Base-by-base conservation (phyloP, 768 basidiomycete genomes). In the Tylopilus plumbeoviolaceoides region DNA sequence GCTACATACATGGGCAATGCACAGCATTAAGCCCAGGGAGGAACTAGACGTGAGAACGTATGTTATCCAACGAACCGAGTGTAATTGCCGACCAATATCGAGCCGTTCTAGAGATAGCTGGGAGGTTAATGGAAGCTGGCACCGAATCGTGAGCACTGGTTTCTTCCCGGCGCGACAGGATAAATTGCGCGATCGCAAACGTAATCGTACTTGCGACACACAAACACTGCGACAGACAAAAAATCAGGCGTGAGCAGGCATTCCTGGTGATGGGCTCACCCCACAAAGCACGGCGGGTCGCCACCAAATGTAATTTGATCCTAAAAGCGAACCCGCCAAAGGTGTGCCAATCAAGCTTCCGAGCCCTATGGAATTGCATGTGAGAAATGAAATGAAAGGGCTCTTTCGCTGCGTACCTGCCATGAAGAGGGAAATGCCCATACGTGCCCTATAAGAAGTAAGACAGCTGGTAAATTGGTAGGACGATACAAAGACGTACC, bases 271-370 rank as follows among this genome's bases (percentile, higher is more conserved):
- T 7, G 7, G 15, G 44, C 61, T 53, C 56, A 73, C 67, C 50
- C 80, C 82, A 36, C 77, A 70, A 56, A 82, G 80, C 18, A 81
- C 53, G 8, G 75, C 75, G 5, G 82, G 78, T 43, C 72, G 70
- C 78, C 79, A 83, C 83, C 83, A 85, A 2, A 66, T 53, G 51
- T 77, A 82, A 7, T 70, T 60, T n/a, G 71, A 54, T 2, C 79
- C 74, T 3, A 85, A 68, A n/a, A 84, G 67, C 7, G 77, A 76
- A 1, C 83, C 83, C 41, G 76, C 75, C 20, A 83, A 74, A 9
- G 83, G 83, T 0, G 79, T 76, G 14, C 82, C 82, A 75, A 66
- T 56, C 43, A 63, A 57, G 48, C 59, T 60, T 51, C 58, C 70
- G 18, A 59, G 46, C 9, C 63, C 69, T 72, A 17, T 12, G 21